Evolutionary conservation across 2,329 filamentous ascomycete genomes (phyloP).

Genomic region (Sclerotinia trifoliorum): DNA sequence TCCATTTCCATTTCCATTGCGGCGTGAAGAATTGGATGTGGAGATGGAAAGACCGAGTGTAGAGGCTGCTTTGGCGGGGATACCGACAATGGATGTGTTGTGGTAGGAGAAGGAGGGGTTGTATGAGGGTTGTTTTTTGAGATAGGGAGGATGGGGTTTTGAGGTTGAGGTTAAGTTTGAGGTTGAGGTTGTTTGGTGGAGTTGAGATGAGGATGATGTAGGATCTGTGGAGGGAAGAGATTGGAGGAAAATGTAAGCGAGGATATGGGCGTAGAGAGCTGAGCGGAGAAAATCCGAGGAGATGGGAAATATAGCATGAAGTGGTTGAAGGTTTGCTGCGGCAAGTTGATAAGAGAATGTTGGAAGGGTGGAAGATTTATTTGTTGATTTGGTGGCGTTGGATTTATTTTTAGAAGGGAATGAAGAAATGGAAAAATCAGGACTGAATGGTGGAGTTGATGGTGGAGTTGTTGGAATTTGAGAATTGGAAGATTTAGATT

Average conservation of each 20-base stretch:
- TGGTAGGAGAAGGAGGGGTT: neutral
- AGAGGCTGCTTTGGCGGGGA: constrained; percentile 27
- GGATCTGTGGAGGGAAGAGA: constrained; percentile 18
- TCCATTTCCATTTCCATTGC: neutral
- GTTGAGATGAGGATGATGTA: constrained; percentile 6
- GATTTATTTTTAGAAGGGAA: neutral
- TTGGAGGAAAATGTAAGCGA: constrained; percentile 32
- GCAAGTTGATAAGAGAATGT: constrained; percentile 10
- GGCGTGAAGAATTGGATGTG: neutral
- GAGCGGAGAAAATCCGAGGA: constrained; percentile 28
- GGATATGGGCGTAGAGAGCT: constrained; percentile 36
- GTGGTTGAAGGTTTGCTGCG: constrained; percentile 28
- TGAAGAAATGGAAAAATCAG: neutral
- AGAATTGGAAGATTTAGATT: neutral
- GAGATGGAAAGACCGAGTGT: constrained; percentile 22
- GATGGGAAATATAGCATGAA: constrained; percentile 35
- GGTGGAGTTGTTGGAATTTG: constrained; percentile 2
- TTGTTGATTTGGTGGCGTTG: neutral
- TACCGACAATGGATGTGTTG: constrained; percentile 14
- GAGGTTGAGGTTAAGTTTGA: neutral
- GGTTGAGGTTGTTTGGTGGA: constrained; percentile 19
- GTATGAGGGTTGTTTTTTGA: constrained; percentile 3
- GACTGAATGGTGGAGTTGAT: constrained; percentile 5
- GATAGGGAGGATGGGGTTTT: neutral
- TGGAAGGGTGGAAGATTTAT: neutral